A percentile compares a stretch with the other conserved stretches of the same genome.
These are phyloP conservation scores for Lipomyces yamanashiensis DNA, from an alignment of 805 yeast species.

Conservation along the genomic window DNA sequence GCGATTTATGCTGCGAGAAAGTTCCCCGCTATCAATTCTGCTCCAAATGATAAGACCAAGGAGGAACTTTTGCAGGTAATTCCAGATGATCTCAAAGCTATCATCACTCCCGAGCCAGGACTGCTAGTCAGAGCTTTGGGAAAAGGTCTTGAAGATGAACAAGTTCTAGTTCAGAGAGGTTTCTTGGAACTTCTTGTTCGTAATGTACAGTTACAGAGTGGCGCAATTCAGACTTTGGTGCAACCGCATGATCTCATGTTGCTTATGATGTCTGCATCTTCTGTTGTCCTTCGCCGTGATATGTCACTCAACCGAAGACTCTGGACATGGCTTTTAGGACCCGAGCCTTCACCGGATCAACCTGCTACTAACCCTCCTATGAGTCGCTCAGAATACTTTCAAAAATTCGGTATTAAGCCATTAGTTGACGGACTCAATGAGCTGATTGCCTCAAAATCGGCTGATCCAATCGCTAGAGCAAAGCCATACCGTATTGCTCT, in stretches of 20 bases:
- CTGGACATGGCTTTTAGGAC: constrained; percentile 93
- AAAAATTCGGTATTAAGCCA: constrained; percentile 49
- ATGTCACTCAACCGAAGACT: constrained; percentile 93
- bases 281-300: constrained; percentile 77
- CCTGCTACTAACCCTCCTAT: constrained; percentile 22
- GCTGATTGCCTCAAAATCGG: constrained; percentile 46
- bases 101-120: constrained; percentile 79
- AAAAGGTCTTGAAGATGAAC: constrained; percentile 68
- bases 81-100: constrained; percentile 59
- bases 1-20: constrained; percentile 71
- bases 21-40: constrained; percentile 63
- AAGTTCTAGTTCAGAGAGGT: constrained; percentile 80
- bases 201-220: constrained; percentile 67
- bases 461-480: constrained; percentile 46
- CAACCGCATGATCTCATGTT: constrained; percentile 59
- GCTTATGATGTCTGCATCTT: constrained; percentile 65
- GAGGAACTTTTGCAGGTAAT: constrained; percentile 41
- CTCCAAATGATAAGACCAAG: constrained; percentile 37
- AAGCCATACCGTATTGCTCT: constrained; percentile 67
- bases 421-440: constrained; percentile 60
- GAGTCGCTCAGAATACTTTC: constrained; percentile 33
- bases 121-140: constrained; percentile 74
- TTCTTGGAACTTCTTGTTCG: constrained; percentile 78
- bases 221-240: constrained; percentile 55
- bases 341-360: constrained; percentile 52